Evolutionary conservation across 2,329 filamentous ascomycete genomes (phyloP).

Genomic region (Rhynchosporium graminicola): DNA sequence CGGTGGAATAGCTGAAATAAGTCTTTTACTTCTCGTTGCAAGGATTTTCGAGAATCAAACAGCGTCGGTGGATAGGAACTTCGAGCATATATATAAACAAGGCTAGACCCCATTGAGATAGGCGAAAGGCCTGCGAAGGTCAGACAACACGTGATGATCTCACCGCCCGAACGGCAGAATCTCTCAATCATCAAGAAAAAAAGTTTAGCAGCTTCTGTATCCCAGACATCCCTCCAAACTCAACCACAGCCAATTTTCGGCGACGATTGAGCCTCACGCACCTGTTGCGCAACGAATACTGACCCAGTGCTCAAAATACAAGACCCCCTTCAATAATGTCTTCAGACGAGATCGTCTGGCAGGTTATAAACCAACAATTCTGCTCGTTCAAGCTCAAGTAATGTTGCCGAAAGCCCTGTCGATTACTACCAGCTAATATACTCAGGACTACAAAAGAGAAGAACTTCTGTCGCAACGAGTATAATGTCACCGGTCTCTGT

Average conservation of each 20-base stretch:
- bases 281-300: not conserved
- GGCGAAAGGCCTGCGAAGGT: not conserved
- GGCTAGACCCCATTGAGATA: not conserved
- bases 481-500: constrained; percentile 82
- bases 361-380: constrained; percentile 93
- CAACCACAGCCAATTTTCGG: not conserved
- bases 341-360: constrained; percentile 96
- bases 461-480: constrained; percentile 94
- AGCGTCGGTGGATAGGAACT: not conserved
- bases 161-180: constrained; percentile 8
- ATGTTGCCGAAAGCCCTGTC: constrained; percentile 24
- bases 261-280: not conserved
- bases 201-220: constrained; percentile 10
- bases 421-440: constrained; percentile 37
- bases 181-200: constrained; percentile 2
- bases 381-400: constrained; percentile 95
- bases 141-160: not conserved
- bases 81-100: not conserved
- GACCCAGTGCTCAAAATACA: too few species aligned
- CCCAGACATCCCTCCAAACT: not conserved
- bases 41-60: not conserved
- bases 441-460: constrained; percentile 76
- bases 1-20: not conserved
- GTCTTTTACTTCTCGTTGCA: not conserved
- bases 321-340: constrained; percentile 58